Evolutionary conservation across 208 protist species (phyloP), one percentile per base, ranked within the genome.

Genomic region (Wallacemonas sp.): DNA sequence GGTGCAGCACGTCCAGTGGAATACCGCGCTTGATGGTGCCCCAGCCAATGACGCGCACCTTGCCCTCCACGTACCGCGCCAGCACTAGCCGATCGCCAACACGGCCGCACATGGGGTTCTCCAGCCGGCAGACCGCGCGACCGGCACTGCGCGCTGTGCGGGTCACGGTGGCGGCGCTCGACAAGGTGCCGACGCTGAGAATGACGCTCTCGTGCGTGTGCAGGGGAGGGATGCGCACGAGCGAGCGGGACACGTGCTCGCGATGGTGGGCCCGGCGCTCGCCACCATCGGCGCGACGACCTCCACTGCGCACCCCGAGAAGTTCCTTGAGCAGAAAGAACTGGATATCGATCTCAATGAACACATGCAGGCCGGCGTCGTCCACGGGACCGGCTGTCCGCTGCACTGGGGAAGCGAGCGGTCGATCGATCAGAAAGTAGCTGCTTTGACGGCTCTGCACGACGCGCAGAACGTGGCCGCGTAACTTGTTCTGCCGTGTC

Each of bases 401-500:
- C n/a, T n/a, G 16, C 4, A 11, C 29, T 20, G 31, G 8, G 25
- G 99, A 82, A 81, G 97, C 98, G 85, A 95, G 99, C 62, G 87
- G 90, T 71, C 99, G 91, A 74, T 99, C 97, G 28, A 99, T 82
- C 52, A 99, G 92, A 14, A 79, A 94, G 76, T 94, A 99, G 68
- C 99, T 97, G 32, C 96, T 81, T 31, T 98, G 98, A 50, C 99
- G 84, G n/a, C 81, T 80, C 48, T 74, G 79, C 50, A 82, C 75
- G 45, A 89, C 87, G 16, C 92, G 91, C 22, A 97, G 65, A 52
- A 98, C 93, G 76, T 99, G 86, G 16, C 99, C 99, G 22, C 99
- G 97, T 52, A 99, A 87, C 64, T 98, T 94, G 85, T 99, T 98
- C 26, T 98, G 95, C 25, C 98, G 87, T 28, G 98, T 99, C 5